Evolutionary conservation across 1,139 yeast genomes (phyloP), one percentile per base, ranked within the genome.

Genomic region (Yamadazyma epiphylla): DNA sequence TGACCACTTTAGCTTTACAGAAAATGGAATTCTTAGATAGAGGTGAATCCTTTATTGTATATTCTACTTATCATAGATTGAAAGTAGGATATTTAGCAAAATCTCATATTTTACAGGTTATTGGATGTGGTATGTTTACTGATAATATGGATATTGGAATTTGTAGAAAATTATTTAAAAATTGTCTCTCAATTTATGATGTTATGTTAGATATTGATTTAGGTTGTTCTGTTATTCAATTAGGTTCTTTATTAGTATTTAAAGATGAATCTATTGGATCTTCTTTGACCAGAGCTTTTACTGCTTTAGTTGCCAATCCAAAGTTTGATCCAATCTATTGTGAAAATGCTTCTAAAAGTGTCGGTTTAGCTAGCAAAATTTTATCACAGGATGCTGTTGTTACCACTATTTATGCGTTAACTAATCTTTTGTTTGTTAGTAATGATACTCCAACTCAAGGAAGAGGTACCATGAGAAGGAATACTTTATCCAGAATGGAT

Each of bases 351-450:
- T 60, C 72, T 4, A 54, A 55, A 36, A 52, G 66, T 38, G 65
- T 69, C 31, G 74, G 75, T 4, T 45, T 61, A 39, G 73, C 74
- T 15, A 55, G 69, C 41, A 69, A 62, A 38, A 63, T 64, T 12
- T 53, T 76, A 32, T 66, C 84, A 15, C 94, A 87, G 49, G 96
- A 88, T 53, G 78, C 86, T 0, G 80, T 84, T 13, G 86, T 88
- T 9, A 82, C 95, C n/a, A 75, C 91, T 2, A 79, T 91, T 33
- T 91, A 91, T 53, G 81, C 95, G 0, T 67, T 89, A 42, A 77
- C 86, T 15, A 91, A 91, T 53, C 61, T 84, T 45, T 60, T 91
- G 22, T 73, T 80, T 28, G 75, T 76, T 12, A 78, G 77, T 9
- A 70, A 67, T 35, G 71, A 63, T 43, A 58, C 58, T 4, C 35